Evolutionary conservation across 257 asterid genomes (phyloP).

Genomic region (Nemophila menziesii): DNA sequence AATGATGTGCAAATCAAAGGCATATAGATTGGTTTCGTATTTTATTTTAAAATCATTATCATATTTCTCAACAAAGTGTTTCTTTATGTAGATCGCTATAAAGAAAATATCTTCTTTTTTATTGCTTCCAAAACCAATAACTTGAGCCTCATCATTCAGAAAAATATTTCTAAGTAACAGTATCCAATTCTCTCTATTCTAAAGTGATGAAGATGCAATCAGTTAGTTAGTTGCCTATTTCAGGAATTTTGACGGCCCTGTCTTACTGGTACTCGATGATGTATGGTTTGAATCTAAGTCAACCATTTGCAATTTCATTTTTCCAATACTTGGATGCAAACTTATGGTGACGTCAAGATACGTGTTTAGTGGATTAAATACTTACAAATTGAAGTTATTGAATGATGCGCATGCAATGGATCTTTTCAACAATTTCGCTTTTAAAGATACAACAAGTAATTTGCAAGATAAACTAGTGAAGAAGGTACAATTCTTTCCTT

Average conservation of each 20-base stretch:
- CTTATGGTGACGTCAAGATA: slow-evolving; percentile 27
- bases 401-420: slow-evolving; percentile 16
- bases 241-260: slow-evolving; percentile 5
- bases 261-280: slow-evolving; percentile 29
- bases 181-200: slow-evolving; percentile 8
- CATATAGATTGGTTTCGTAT: no score
- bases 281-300: slow-evolving; percentile 21
- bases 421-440: slow-evolving; percentile 20
- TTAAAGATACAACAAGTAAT: slow-evolving; percentile 12
- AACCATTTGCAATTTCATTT: slow-evolving; percentile 11
- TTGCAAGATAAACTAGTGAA: slow-evolving; percentile 16
- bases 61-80: no score
- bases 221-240: slow-evolving; percentile 10
- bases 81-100: slow-evolving; percentile 13
- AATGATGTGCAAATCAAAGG: slow-evolving; percentile 21
- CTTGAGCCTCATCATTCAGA: slow-evolving; percentile 16
- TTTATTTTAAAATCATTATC: no score
- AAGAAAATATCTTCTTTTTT: slow-evolving; percentile 24
- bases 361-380: slow-evolving; percentile 16
- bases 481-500: slow-evolving; percentile 13
- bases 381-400: slow-evolving; percentile 20
- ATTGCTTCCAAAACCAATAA: slow-evolving; percentile 16
- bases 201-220: slow-evolving; percentile 17
- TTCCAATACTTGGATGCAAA: slow-evolving; percentile 13
- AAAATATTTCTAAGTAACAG: slow-evolving; percentile 10